Base-by-base conservation (phyloP, 148 eudicot species). In the Cornus kousa region DNA sequence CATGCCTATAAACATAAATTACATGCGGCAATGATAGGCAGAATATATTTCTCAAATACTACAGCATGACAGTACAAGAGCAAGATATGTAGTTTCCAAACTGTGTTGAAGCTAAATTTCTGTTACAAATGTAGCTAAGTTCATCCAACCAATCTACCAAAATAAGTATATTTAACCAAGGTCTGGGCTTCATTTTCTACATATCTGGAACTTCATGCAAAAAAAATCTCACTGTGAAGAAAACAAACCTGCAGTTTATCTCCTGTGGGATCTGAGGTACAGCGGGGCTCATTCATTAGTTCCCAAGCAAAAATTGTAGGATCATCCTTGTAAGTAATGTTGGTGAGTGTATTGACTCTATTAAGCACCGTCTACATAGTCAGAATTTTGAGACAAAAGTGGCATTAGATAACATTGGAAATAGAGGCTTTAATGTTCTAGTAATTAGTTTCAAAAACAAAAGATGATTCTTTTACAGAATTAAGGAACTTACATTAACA, bases 271-370 rank as follows among this genome's bases (percentile, higher is more conserved):
- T 94, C 98, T 37, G 96, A 87, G 35, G 69, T 37, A 81, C 96
- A 91, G 13, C 94, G 87, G 37, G 98, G 89, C 74, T 94, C 98
- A 43, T 94, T 94, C 87, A 94, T 92, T 55, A 94, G 87, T 80
- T 94, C 98, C 98, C 98, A 94, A 16, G 93, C 93, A 20, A 94
- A 94, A 43, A 94, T 91, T 55, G 98, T 94, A 0, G 98, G 96
- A 85, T 94, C 98, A 72, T 92, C 94, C 87, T 94, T 94, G 88
- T 91, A 94, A 39, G 94, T 89, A 72, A 90, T 75, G 87, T 94
- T 94, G 77, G 87, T 91, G 16, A 90, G 5, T 11, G 96, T 91
- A 74, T 92, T 94, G 19, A 91, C 93, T 83, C 98, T 81, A 82
- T 89, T 88, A 7, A 94, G 88, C 82, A 94, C 94, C 0, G 87